Conservation (phyloP, 1,284 basidiomycete species). For the Trametes pubescens region DNA sequence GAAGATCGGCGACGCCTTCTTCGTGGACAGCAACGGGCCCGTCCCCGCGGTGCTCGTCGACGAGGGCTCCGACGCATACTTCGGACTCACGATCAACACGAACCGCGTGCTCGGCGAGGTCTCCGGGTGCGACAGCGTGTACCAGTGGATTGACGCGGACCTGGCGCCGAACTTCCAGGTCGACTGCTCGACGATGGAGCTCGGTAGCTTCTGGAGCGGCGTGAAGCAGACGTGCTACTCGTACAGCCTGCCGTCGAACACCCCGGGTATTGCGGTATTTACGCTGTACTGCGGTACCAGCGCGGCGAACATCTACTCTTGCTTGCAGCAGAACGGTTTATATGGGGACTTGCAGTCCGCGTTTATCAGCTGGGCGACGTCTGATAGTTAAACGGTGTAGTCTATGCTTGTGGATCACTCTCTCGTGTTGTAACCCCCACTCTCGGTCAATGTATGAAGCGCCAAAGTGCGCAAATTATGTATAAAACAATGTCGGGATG, state of each 20-base stretch:
- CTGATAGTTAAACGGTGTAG: background rate
- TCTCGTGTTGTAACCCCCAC: too few relatives aligned
- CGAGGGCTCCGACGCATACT: constrained; percentile 19
- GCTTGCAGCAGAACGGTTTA: constrained; percentile 9
- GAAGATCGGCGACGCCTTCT: constrained; percentile 5
- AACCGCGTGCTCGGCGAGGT: background rate
- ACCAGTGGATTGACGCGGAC: background rate
- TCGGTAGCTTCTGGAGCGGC: constrained; percentile 19
- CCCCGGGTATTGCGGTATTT: background rate
- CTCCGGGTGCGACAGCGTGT: background rate
- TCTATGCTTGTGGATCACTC: too few relatives aligned
- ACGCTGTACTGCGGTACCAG: constrained; percentile 8
- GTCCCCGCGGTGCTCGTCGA: constrained; percentile 5
- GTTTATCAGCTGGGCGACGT: constrained; percentile 12
- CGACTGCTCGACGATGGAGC: constrained; percentile 16
- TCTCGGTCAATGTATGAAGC: too few relatives aligned
- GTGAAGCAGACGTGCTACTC: constrained; percentile 18
- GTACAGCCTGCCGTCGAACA: background rate
- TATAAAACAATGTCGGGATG: too few relatives aligned
- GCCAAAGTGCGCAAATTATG: too few relatives aligned
- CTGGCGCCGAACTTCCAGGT: constrained; percentile 8
- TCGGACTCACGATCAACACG: constrained; percentile 5
- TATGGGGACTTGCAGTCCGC: background rate
- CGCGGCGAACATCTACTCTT: constrained; percentile 13
- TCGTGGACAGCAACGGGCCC: constrained; percentile 1